Percentiles rank a stretch among this genome's conserved stretches.
These are phyloP conservation scores for Lagerstroemia speciosa DNA, from an alignment of 345 rosid species.

Conservation along the genomic window DNA sequence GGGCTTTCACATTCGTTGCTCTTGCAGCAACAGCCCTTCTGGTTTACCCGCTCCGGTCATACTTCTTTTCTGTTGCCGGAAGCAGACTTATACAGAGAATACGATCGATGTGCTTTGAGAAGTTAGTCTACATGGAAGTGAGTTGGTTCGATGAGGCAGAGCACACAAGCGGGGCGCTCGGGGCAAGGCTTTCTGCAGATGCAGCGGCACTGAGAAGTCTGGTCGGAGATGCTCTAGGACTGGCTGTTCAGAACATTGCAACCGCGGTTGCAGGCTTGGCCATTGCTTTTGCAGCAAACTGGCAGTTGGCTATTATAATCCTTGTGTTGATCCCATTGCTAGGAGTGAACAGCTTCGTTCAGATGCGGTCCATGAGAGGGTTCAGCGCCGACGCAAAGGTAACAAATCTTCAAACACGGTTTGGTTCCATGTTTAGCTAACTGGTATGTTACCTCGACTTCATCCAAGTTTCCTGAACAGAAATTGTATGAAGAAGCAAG, in stretches of 20 bases:
- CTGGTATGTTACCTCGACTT: not conserved
- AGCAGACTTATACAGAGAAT: constrained; percentile 49
- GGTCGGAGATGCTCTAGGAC: constrained; percentile 62
- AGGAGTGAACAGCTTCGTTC: constrained; percentile 42
- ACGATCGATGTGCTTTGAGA: constrained; percentile 58
- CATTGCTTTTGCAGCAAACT: constrained; percentile 57
- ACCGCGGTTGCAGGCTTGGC: constrained; percentile 47
- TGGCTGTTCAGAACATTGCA: constrained; percentile 43
- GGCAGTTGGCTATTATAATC: constrained; percentile 56
- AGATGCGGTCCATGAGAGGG: constrained; percentile 54
- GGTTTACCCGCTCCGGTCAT: constrained; percentile 34
- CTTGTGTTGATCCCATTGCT: constrained; percentile 54
- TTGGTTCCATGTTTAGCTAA: not conserved
- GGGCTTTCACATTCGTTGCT: constrained; percentile 52
- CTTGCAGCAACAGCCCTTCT: constrained; percentile 45
- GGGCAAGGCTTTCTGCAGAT: constrained; percentile 76
- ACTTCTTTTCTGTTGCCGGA: constrained; percentile 60
- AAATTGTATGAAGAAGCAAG: constrained; percentile 70
- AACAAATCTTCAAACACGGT: not conserved
- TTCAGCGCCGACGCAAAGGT: constrained; percentile 82
- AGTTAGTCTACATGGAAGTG: constrained; percentile 63
- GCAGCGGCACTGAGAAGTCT: constrained; percentile 51
- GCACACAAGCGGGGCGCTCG: constrained; percentile 65
- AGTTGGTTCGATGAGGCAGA: constrained; percentile 72
- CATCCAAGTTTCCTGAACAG: constrained; percentile 19